Base-by-base conservation (phyloP, 2,329 filamentous ascomycete species). In the Didymella exigua region DNA sequence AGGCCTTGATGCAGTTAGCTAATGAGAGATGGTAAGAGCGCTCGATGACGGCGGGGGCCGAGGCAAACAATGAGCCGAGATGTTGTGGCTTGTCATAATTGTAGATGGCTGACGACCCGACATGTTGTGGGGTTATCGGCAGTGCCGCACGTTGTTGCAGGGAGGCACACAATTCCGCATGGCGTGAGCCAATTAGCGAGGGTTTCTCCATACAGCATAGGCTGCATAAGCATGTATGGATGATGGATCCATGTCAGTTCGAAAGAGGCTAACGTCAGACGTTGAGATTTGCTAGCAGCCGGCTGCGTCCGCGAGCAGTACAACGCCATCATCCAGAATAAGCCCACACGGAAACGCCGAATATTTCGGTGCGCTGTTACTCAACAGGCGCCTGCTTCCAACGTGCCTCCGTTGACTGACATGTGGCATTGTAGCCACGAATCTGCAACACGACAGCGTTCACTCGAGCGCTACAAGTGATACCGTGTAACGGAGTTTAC, bases 261-360 rank as follows among this genome's bases (percentile, higher is more conserved):
- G 54, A 68, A 71, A 62, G 61, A 72, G 71, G 70, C 72, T 74
- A 72, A 72, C 70, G 58, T 60, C 49, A 65, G 63, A 69, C 68
- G 66, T 71, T 69, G 63, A 50, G 60, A 58, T 60, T 52, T 58
- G 63, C 64, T 68, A 67, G 63, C 46, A 65, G 56, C 63, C 70
- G 66, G 68, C 63, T 69, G 59, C 54, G 64, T 66, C 68, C 67
- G 69, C 58, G 48, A 54, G 45, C 59, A 59, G 34, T 49, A 29
- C 46, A 50, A 54, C 52, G 52, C 52, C 52, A 49, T 49, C 33
- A 29, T 36, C 11, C 33, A 45, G 49, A n/a, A 41, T 26, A 23
- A 49, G 44, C 27, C 44, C 33, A 55, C 44, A 23, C 43, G 16
- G 40, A 21, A 34, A 41, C 38, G 37, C 40, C 26, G 30, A 46